Evolutionary conservation across 2,329 filamentous ascomycete genomes (phyloP), one percentile per base, ranked within the genome.

Genomic region (Aspergillus carbonarius): DNA sequence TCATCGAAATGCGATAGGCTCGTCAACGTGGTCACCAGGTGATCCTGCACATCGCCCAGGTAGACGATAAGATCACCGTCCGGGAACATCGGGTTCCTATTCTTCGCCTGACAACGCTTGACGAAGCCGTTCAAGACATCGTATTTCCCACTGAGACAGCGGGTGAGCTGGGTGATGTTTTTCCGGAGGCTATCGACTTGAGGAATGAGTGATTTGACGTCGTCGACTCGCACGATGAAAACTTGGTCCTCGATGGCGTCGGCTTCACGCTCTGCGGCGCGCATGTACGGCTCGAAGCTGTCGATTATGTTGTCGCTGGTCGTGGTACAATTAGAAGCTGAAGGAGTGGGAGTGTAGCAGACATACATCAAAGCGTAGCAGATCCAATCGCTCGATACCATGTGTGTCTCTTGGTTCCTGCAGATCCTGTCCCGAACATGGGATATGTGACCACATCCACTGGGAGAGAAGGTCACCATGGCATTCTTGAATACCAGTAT

Each of bases 11-110:
- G 93, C 0, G 86, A 85, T 62, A 99, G 78, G 74, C 95, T 97
- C 66, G 90, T 93, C 83, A 96, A 92, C 89, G 97, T 98, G 20
- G 95, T 99, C 52, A 98, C 90, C 44, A 98, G 92, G 82, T 99
- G 95, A 76, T 99, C 95, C 75, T 99, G 95, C 61, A 98, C 96
- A 76, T 99, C 95, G 67, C 91, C 91, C 18, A 99, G 85, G 72
- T 98, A 99, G 69, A 98, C 84, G 34, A 93, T 92, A 57, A 98
- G 95, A 69, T 98, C 93, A 78, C 95, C 93, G 17, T 92, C 90
- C 1, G 95, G 93, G 2, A 93, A 96, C 40, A 97, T 89, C 64
- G 91, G 89, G 79, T 95, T 96, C 63, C 95, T 91, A 70, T 96
- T 92, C 71, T 66, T 59, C 0, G 66, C 61, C 32, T 97, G 97